These are phyloP conservation scores for Schizophyllum amplum DNA, from an alignment of 1,284 basidiomycete genomes.

Conservation along the genomic window DNA sequence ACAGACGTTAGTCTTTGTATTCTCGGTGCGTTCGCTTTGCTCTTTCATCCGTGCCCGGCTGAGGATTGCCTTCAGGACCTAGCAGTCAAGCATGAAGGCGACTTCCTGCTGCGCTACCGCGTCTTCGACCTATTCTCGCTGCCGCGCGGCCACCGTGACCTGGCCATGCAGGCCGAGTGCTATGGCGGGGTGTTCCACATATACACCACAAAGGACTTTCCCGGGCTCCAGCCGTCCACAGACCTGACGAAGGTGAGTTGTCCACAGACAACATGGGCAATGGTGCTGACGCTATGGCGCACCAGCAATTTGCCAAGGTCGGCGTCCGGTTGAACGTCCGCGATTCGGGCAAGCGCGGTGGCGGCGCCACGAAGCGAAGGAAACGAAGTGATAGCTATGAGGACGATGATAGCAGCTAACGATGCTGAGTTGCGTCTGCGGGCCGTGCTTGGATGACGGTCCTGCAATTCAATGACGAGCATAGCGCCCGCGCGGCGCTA, in stretches of 20 bases:
- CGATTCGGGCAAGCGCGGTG: neutral
- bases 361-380: neutral
- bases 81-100: conserved; percentile 59
- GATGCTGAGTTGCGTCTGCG: neutral
- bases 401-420: neutral
- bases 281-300: conserved; percentile 15
- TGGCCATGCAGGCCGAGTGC: conserved; percentile 58
- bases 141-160: conserved; percentile 12
- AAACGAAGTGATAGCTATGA: neutral
- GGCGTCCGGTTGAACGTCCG: neutral
- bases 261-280: neutral
- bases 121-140: conserved; percentile 58
- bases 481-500: too few relatives aligned
- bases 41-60: neutral
- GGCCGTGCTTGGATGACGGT: neutral
- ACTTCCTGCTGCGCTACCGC: conserved; percentile 58
- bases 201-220: conserved; percentile 76
- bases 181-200: conserved; percentile 62
- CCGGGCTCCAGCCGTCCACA: conserved; percentile 63
- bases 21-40: conserved; percentile 42
- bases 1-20: conserved; percentile 62
- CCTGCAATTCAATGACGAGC: neutral
- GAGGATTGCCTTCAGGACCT: conserved; percentile 37
- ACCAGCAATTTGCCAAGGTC: conserved; percentile 1
- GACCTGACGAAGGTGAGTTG: conserved; percentile 60